Evolutionary conservation across 2,329 filamentous ascomycete species (phyloP), one percentile per base, ranked within the genome.

Genomic region (Xylariaceae sp.): DNA sequence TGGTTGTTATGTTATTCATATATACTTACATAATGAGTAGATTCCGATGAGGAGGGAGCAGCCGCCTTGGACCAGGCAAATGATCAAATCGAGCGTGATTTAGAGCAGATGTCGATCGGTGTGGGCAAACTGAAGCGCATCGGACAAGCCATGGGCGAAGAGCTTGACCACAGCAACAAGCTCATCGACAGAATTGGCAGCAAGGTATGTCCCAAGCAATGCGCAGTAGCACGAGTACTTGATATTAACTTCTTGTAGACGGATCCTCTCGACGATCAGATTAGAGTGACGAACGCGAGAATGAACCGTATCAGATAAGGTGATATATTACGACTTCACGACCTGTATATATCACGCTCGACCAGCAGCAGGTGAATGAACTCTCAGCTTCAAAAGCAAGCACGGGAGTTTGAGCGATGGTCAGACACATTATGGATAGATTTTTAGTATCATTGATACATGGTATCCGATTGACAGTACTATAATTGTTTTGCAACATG

Each of bases 151-250:
- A 92, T 90, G 65, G 87, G 86, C 44, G 75, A 81, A 43, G 89
- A 94, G 67, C 79, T 94, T 19, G 85, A 90, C 55, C 74, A 80
- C 52, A 89, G 95, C 74, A 95, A 95, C 71, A 80, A 80, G 63
- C 68, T 76, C 64, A 87, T 96, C 64, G 86, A 88, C 56, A 80
- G 85, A 53, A 90, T 97, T 66, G 88, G 82, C 59, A 75, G 75
- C 60, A 95, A 95, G 87, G 88, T 88, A 72, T 66, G 75, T 50
- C 57, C 38, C 18, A 6, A 33, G 36, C 34, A 9, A 52, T 14
- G 14, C 19, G 14, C 39, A n/a, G 16, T 6, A 16, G 22, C 47
- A 7, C 7, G 47, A 22, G 16, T 28, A 36, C n/a, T 3, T 10
- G 42, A 13, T 36, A 22, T 53, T 60, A 14, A 60, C 55, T 31